A percentile compares a stretch with the other conserved stretches of the same genome.
Conservation (phyloP, 2,329 filamentous ascomycete genomes). For the Sarocladium brachiariae region DNA sequence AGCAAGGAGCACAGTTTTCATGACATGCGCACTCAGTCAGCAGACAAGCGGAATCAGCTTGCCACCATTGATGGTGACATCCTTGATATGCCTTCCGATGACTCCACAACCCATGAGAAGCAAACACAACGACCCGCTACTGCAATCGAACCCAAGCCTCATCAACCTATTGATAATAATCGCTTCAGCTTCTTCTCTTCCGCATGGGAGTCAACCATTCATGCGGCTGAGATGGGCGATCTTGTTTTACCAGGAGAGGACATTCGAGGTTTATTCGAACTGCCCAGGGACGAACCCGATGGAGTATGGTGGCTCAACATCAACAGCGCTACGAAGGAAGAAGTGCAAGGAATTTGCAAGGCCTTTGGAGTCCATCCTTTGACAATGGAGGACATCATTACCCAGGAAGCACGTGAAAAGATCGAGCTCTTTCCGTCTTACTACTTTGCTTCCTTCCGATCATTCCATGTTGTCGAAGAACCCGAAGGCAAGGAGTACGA, state of each 20-base stretch:
- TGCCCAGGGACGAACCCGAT: constrained; percentile 55
- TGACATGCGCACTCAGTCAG: constrained; percentile 23
- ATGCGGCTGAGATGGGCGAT: constrained; percentile 81
- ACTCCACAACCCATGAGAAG: constrained; percentile 42
- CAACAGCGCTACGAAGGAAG: constrained; percentile 81
- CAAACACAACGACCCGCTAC: constrained; percentile 12
- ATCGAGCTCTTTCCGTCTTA: constrained; percentile 96
- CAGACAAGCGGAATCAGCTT: constrained; percentile 28
- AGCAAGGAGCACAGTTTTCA: constrained; percentile 32
- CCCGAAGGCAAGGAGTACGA: constrained; percentile 79
- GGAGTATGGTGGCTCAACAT: constrained; percentile 99
- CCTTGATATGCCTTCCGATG: constrained; percentile 43
- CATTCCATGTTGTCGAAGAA: constrained; percentile 75
- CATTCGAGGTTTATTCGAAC: constrained; percentile 76
- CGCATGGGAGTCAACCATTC: constrained; percentile 86
- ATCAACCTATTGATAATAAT: constrained; percentile 53
- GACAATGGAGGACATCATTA: constrained; percentile 93
- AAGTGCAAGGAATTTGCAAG: constrained; percentile 81
- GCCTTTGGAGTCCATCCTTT: constrained; percentile 94
- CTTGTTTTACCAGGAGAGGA: constrained; percentile 84
- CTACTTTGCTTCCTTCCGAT: constrained; percentile 96
- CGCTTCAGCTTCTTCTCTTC: constrained; percentile 97
- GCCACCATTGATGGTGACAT: constrained; percentile 51
- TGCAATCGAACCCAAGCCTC: constrained; percentile 31
- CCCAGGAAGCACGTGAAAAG: constrained; percentile 94